Conservation (phyloP, 2,329 filamentous ascomycete species). For the Trichophyton mentagrophytes region DNA sequence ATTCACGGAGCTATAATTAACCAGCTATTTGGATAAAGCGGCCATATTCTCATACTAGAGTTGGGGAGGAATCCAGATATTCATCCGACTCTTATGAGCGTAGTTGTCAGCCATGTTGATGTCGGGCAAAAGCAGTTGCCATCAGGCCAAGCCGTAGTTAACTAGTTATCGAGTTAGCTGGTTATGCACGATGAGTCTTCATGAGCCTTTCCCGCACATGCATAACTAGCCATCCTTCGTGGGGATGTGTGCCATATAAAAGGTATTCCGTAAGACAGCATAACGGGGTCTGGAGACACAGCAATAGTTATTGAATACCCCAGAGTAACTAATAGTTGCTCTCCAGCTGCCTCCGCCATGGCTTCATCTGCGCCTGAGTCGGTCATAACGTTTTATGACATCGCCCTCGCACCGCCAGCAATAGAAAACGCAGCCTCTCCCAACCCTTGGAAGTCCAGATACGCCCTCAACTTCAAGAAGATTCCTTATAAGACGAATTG, state of each 20-base stretch:
- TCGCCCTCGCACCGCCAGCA: constrained; percentile 27
- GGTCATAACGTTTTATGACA: constrained; percentile 37
- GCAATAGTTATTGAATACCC: no score
- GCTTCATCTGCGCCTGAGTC: not conserved
- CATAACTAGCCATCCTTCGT: not conserved
- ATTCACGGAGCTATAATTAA: no score
- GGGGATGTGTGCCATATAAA: not conserved
- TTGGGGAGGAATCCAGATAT: no score
- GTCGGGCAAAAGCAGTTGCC: no score
- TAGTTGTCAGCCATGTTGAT: no score
- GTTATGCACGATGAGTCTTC: not conserved
- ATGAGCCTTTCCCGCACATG: not conserved
- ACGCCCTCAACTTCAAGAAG: constrained; percentile 39
- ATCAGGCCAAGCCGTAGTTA: not conserved
- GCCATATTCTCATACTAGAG: no score
- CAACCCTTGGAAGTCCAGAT: constrained; percentile 40
- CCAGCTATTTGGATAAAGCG: no score
- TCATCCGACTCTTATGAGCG: no score
- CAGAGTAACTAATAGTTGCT: no score
- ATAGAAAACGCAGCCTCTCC: constrained; percentile 26
- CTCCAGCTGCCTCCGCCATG: not conserved
- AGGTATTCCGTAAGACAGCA: not conserved
- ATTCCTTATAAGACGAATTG: constrained; percentile 40
- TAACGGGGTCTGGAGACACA: no score
- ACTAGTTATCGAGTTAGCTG: not conserved